These are phyloP conservation scores for Smittium culicis DNA, from an alignment of 371 early-diverging fungal genomes.

Conservation along the genomic window DNA sequence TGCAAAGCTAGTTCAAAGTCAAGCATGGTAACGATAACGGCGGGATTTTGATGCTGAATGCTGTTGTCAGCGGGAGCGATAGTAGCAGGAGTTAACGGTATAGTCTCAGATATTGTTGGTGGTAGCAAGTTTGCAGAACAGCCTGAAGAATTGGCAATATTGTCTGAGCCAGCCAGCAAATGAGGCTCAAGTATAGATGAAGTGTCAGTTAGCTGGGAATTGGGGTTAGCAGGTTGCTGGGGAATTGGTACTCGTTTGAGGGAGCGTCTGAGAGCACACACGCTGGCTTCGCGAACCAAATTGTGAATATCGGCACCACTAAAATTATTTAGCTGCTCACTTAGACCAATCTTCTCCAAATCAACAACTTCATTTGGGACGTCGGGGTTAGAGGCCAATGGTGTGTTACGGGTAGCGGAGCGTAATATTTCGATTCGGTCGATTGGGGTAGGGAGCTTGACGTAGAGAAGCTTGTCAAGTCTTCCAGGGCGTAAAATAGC, in stretches of 20 bases:
- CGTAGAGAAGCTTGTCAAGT: conserved; percentile 93
- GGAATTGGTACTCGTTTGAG: conserved; percentile 18
- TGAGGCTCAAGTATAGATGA: neutral
- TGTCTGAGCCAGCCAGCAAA: too few species aligned
- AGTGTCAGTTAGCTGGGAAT: conserved; percentile 15
- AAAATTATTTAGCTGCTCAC: conserved; percentile 32
- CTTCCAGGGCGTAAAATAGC: conserved; percentile 99
- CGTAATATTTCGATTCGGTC: conserved; percentile 83
- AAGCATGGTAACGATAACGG: conserved; percentile 42
- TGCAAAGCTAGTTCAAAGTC: conserved; percentile 72
- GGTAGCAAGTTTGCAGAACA: conserved; percentile 13
- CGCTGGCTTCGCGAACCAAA: conserved; percentile 78
- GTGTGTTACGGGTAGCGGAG: conserved; percentile 68
- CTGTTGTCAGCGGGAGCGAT: too few species aligned
- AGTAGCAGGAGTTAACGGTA: too few species aligned
- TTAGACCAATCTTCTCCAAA: conserved; percentile 57
- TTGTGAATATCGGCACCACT: conserved; percentile 94
- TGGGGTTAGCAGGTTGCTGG: conserved; percentile 15
- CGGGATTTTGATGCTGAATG: too few species aligned
- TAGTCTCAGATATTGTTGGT: conserved; percentile 12
- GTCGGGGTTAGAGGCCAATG: conserved; percentile 35
- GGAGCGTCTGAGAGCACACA: conserved; percentile 58
- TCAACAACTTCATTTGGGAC: conserved; percentile 35
- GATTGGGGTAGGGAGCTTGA: conserved; percentile 71
- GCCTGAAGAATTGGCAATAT: conserved; percentile 8